Evolutionary conservation across 768 basidiomycete species (phyloP).

Genomic region (Collybiopsis luxurians): DNA sequence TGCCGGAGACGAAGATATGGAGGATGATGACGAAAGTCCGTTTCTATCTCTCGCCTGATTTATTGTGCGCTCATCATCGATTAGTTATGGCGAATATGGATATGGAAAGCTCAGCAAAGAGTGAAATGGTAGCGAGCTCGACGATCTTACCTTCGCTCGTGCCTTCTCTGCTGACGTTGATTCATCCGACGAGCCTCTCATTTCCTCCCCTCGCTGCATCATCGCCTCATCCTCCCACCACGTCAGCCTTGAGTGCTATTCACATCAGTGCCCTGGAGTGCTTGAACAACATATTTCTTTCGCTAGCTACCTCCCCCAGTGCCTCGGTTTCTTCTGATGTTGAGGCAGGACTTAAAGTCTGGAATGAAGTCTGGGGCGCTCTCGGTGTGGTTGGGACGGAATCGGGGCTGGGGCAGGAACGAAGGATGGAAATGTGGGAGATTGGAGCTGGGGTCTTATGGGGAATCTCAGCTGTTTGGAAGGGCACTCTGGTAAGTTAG

Average conservation of each 20-base stretch:
- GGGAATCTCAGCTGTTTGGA: slow-evolving; percentile 82
- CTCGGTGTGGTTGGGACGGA: slow-evolving; percentile 60
- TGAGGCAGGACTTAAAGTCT: slow-evolving; percentile 51
- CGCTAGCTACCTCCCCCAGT: slow-evolving; percentile 52
- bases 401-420: slow-evolving; percentile 59
- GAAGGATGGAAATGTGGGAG: slow-evolving; percentile 74
- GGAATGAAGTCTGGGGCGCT: slow-evolving; percentile 65
- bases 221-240: slow-evolving; percentile 85
- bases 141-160: slow-evolving; percentile 62
- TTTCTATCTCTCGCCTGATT: background rate
- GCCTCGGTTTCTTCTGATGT: slow-evolving; percentile 40
- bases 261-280: slow-evolving; percentile 87
- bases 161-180: slow-evolving; percentile 62
- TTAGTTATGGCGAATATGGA: slow-evolving; percentile 23
- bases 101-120: slow-evolving; percentile 35
- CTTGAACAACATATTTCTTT: slow-evolving; percentile 85
- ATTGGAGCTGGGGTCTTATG: slow-evolving; percentile 80
- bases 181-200: slow-evolving; percentile 76
- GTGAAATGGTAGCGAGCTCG: slow-evolving; percentile 17
- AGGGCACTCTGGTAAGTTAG: slow-evolving; percentile 55
- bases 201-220: slow-evolving; percentile 70
- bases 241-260: slow-evolving; percentile 78
- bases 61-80: background rate
- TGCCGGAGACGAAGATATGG: slow-evolving; percentile 35
- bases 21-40: slow-evolving; percentile 32